Evolutionary conservation across 345 rosid genomes (phyloP), one percentile per base, ranked within the genome.

Genomic region (Gossypium ekmanianum): DNA sequence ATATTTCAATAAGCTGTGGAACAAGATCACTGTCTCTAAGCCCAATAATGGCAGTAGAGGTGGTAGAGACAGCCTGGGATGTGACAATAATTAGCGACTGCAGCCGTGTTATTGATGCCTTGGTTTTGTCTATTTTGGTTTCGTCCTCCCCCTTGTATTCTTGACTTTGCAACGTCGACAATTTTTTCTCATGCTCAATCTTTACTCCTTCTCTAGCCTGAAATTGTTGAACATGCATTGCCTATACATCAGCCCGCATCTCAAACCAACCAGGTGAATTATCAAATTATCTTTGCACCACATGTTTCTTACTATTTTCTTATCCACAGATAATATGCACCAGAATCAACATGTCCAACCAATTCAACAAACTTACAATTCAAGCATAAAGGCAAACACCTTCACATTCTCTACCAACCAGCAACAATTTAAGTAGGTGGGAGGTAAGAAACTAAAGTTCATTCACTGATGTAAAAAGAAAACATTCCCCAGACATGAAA

Each of bases 81-180:
- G 98, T 89, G 67, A 95, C 98, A 39, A 80, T 72, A 67, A 93
- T 90, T 17, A 87, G 84, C 69, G 98, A 85, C 61, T 95, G 99
- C 78, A 93, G 80, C 85, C 83, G 88, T 63, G 79, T 75, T 81
- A 95, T 84, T 9, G 98, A 81, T 54, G 89, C 85, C 84, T 91
- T 93, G 6, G 98, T 93, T 85, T 93, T 95, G 87, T 91, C 94
- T 41, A 93, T 73, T 87, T 95, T 95, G 14, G 83, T 62, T 74
- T 88, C 97, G 80, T 88, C 92, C 20, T 87, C 95, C 20, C 98
- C 99, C 79, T 91, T 95, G 84, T 88, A 87, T 83, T 95, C 99
- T 77, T 91, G 98, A 75, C 92, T 91, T 84, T 95, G 99, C 75
- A 95, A 84, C 5, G 86, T 83, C 3, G 97, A 78, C 51, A 95